These are phyloP conservation scores for Funneliformis caledonium DNA, from an alignment of 371 early-diverging fungal species.

Conservation along the genomic window DNA sequence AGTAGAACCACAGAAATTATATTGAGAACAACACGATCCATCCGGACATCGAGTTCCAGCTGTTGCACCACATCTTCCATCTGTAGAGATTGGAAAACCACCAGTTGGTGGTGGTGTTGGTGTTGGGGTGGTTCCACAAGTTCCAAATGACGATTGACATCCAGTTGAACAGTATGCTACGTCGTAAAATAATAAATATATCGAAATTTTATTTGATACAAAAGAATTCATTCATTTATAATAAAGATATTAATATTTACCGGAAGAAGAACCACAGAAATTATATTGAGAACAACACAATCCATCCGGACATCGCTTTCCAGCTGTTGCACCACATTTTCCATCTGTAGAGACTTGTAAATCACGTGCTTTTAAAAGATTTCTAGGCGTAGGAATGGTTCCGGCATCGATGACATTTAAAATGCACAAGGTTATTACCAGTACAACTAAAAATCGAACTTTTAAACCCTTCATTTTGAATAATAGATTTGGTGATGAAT, in stretches of 20 bases:
- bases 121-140: not conserved
- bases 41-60: not conserved
- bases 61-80: not conserved
- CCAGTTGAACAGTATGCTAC: constrained; percentile 18
- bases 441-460: too few species aligned
- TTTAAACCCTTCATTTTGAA: not conserved
- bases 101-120: not conserved
- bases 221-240: not conserved
- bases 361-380: too few species aligned
- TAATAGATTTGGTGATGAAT: not conserved
- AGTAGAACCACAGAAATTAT: not conserved
- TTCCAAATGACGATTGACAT: constrained; percentile 4
- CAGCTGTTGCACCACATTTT: not conserved
- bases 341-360: not conserved
- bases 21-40: not conserved
- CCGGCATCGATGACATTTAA: not conserved
- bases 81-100: too few species aligned
- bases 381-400: too few species aligned
- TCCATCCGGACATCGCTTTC: not conserved
- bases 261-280: not conserved
- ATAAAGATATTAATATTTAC: not conserved
- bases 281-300: not conserved
- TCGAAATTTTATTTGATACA: not conserved
- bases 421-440: not conserved
- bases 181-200: not conserved